Conservation (phyloP, 192 early-diverging fungal species). For the Chytriomyces sp. region DNA sequence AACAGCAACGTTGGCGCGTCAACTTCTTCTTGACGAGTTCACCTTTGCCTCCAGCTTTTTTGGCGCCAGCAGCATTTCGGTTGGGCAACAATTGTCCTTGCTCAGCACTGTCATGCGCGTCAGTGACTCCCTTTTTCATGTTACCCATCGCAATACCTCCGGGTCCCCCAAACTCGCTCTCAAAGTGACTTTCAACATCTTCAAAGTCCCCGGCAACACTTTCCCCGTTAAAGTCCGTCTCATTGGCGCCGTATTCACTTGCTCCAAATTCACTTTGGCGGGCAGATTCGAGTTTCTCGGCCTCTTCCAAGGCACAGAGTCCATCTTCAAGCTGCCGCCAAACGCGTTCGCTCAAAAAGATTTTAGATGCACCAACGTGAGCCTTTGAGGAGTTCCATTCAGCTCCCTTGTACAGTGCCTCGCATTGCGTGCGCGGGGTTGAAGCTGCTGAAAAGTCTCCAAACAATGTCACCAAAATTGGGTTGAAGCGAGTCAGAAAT, state of each 20-base stretch:
- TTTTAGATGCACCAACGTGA: conserved; percentile 50
- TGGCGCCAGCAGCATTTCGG: background rate
- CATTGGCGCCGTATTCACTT: conserved; percentile 30
- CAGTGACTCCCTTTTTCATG: conserved; percentile 7
- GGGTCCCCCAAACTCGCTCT: conserved; percentile 50
- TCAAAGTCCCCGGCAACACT: conserved; percentile 26
- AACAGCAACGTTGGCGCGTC: conserved; percentile 67
- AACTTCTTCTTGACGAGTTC: conserved; percentile 42
- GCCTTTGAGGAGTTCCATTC: conserved; percentile 43
- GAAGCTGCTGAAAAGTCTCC: background rate
- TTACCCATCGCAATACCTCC: background rate
- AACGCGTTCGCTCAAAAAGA: conserved; percentile 74
- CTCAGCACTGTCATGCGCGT: conserved; percentile 18
- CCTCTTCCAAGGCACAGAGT: conserved; percentile 73
- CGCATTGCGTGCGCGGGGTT: conserved; percentile 37
- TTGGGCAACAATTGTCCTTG: conserved; percentile 17
- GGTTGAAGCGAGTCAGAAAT: conserved; percentile 75
- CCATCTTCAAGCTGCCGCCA: conserved; percentile 87
- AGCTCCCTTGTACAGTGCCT: conserved; percentile 23
- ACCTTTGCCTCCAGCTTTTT: conserved; percentile 14
- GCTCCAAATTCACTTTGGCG: conserved; percentile 50
- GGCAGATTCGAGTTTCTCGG: conserved; percentile 38
- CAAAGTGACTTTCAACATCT: conserved; percentile 48
- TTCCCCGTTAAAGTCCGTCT: conserved; percentile 25
- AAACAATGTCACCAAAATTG: conserved; percentile 30